Evolutionary conservation across 2,329 filamentous ascomycete genomes (phyloP).

Genomic region (Claviceps fusiformis): DNA sequence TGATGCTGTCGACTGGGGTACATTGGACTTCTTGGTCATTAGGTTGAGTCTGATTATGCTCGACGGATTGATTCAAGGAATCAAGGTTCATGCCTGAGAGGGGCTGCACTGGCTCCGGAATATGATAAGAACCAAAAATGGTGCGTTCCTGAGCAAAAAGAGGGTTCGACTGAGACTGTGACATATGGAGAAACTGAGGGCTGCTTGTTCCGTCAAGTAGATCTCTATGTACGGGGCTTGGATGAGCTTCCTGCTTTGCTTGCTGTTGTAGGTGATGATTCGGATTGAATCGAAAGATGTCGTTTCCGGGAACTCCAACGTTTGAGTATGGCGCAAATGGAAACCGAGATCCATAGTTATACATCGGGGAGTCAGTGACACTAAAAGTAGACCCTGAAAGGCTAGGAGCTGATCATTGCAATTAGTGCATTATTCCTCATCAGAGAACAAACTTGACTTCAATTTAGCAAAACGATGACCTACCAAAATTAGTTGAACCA

Average conservation of each 20-base stretch:
- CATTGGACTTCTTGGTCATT: constrained; percentile 8
- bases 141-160: constrained; percentile 20
- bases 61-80: constrained; percentile 14
- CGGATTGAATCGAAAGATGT: constrained; percentile 14
- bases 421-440: neutral
- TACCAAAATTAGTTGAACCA: constrained; percentile 6
- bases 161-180: constrained; percentile 19
- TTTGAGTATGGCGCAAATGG: constrained; percentile 14
- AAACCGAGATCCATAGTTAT: constrained; percentile 16
- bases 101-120: constrained; percentile 10
- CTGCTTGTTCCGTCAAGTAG: constrained; percentile 9
- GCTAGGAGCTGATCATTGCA: constrained; percentile 10
- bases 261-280: constrained; percentile 11
- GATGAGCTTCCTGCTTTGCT: constrained; percentile 15
- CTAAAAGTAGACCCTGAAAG: constrained; percentile 16
- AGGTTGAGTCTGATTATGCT: constrained; percentile 7
- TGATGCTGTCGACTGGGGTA: constrained; percentile 8
- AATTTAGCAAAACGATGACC: neutral
- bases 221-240: constrained; percentile 10
- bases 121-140: constrained; percentile 15
- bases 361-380: constrained; percentile 18
- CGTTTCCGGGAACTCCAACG: constrained; percentile 13
- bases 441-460: neutral
- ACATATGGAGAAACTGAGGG: constrained; percentile 15
- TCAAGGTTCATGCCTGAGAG: constrained; percentile 18